Base-by-base conservation (phyloP, 2,329 filamentous ascomycete species). In the Xylariaceae sp. region DNA sequence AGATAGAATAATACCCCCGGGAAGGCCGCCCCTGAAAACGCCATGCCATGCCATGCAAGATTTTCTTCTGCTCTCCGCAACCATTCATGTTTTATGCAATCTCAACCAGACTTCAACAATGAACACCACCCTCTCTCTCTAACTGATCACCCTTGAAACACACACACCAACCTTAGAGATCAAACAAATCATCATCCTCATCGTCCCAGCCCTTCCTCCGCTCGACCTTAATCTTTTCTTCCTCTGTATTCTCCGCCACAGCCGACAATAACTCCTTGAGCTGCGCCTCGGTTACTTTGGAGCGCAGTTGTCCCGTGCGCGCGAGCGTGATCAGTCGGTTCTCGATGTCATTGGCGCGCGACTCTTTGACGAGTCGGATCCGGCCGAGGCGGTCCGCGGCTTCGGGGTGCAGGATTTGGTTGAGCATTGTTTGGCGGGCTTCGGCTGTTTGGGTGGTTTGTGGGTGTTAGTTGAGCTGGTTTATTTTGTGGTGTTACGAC, bases 281-380 rank as follows among this genome's bases (percentile, higher is more conserved):
- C 73, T 97, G 91, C 39, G 85, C 83, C 69, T 98, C 93, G 1
- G 86, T 92, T 37, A 98, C 89, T 66, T 95, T 94, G 51, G 81
- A 73, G 44, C 88, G 76, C 58, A 98, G 74, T 73, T 97, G 93
- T 20, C 92, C 91, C 20, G 84, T 80, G 61, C 90, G 82, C 47
- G 93, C 92, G 47, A 98, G 80, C 82, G 85, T 90, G 67, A 98
- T 91, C 45, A 98, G 79, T 40, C 92, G 73, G 75, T 94, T 91
- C 74, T 98, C 93, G 46, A 98, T 82, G 61, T 96, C 90, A 50
- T 78, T 80, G 27, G 93, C 93, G 60, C 93, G 88, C 58, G 85
- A 84, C 65, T 91, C 89, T 71, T 97, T 97, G 63, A 98, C 93
- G 49, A 98, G 83, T 25, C 92, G 86, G 71, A 98, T 97, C 55